A percentile compares a stretch with the other conserved stretches of the same genome.
phyloP scores from a whole-genome alignment of 2,329 filamentous ascomycete species.

The Alternaria sp. region DNA sequence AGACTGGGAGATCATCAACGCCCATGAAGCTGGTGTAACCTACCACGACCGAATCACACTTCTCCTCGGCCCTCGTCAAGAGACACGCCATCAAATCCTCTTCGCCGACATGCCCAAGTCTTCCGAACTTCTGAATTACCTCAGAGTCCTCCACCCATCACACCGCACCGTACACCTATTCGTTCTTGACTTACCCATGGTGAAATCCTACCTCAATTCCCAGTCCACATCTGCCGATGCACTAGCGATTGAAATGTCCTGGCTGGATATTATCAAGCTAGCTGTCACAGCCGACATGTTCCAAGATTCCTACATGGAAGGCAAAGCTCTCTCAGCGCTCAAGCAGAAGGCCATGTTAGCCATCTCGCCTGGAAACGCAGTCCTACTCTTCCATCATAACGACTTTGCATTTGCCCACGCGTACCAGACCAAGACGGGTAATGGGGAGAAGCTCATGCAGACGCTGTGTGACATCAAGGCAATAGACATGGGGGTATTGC shows the following conservation, averaged over 20 bases:
- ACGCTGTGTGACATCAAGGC: neutral
- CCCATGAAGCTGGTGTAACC: conserved; percentile 2
- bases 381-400: neutral
- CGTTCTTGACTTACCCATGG: neutral
- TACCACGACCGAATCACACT: conserved; percentile 13
- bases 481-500: neutral
- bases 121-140: neutral
- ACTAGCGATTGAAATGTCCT: conserved; percentile 5
- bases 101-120: conserved; percentile 9
- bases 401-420: conserved; percentile 3
- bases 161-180: conserved; percentile 3
- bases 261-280: conserved; percentile 14
- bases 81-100: conserved; percentile 5
- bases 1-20: conserved; percentile 11
- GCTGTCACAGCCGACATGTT: conserved; percentile 6
- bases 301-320: conserved; percentile 1
- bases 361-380: neutral
- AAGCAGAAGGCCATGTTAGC: neutral
- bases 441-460: neutral
- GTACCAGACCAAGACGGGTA: neutral
- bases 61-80: conserved; percentile 4
- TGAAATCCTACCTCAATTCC: neutral
- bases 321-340: conserved; percentile 2
- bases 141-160: neutral
- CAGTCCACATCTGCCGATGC: neutral